Conservation (phyloP, 257 asterid genomes). For the Solanum ossicruentum region DNA sequence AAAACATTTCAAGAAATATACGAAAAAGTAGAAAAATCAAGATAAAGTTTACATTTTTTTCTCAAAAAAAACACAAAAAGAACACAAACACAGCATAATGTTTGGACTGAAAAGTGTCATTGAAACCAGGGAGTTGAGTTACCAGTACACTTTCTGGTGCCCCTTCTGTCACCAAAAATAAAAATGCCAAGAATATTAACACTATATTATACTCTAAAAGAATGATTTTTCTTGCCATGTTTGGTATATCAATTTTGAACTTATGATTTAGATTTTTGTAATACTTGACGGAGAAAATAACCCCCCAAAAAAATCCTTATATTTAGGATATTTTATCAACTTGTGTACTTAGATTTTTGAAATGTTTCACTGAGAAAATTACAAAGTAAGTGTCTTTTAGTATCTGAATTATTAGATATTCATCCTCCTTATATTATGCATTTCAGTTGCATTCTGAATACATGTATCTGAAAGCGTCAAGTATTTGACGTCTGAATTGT, state of each 20-base stretch:
- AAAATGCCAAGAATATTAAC: neutral
- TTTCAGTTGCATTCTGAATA: too few relatives aligned
- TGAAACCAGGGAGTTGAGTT: conserved; percentile 62
- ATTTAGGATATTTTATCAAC: too few relatives aligned
- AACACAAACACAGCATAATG: conserved; percentile 69
- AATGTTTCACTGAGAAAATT: too few relatives aligned
- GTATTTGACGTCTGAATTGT: too few relatives aligned
- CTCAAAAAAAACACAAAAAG: neutral
- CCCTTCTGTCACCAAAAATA: conserved; percentile 18
- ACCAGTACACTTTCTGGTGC: conserved; percentile 58
- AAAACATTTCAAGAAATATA: neutral
- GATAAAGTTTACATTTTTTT: neutral
- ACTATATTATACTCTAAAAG: neutral
- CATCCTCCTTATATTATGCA: too few relatives aligned
- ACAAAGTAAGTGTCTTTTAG: too few relatives aligned
- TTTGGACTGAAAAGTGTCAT: conserved; percentile 62
- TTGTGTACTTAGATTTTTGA: too few relatives aligned
- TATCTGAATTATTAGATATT: too few relatives aligned
- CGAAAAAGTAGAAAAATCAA: neutral
- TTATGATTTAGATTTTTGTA: too few relatives aligned
- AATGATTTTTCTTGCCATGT: neutral
- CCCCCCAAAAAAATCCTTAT: too few relatives aligned
- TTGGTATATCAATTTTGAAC: neutral
- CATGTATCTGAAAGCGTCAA: too few relatives aligned
- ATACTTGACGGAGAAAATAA: too few relatives aligned